phyloP scores from a whole-genome alignment of 148 eudicot species.

The Chenopodium album region DNA sequence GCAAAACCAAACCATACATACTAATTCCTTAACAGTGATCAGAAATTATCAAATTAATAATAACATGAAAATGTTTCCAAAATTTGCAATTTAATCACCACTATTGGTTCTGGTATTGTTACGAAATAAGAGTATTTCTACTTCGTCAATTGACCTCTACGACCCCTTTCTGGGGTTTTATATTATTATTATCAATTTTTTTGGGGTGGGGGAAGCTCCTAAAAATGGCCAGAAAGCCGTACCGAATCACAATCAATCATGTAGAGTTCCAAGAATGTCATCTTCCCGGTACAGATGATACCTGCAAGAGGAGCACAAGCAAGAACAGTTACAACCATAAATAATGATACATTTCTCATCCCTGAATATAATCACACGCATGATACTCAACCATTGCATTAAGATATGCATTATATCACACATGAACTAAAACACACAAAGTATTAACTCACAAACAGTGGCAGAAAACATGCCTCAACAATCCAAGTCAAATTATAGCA shows the following conservation, averaged over 20 bases:
- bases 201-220: not conserved
- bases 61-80: not conserved
- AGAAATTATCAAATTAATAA: not conserved
- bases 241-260: constrained; percentile 36
- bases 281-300: constrained; percentile 65
- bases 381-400: not conserved
- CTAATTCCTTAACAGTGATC: not conserved
- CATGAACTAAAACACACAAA: no score
- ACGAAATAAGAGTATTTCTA: not conserved
- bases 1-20: not conserved
- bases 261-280: constrained; percentile 63
- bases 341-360: not conserved
- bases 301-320: constrained; percentile 24
- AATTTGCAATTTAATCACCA: not conserved
- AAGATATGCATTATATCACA: not conserved
- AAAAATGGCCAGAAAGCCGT: not conserved
- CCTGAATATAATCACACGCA: not conserved
- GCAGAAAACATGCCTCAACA: no score
- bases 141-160: not conserved
- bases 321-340: not conserved
- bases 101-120: not conserved
- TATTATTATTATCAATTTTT: not conserved
- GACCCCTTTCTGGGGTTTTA: not conserved
- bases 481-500: no score
- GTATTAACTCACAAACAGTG: not conserved